A percentile compares a stretch with the other conserved stretches of the same genome.
Conservation (phyloP, 768 basidiomycete genomes). For the Tricholoma hemisulphureum region DNA sequence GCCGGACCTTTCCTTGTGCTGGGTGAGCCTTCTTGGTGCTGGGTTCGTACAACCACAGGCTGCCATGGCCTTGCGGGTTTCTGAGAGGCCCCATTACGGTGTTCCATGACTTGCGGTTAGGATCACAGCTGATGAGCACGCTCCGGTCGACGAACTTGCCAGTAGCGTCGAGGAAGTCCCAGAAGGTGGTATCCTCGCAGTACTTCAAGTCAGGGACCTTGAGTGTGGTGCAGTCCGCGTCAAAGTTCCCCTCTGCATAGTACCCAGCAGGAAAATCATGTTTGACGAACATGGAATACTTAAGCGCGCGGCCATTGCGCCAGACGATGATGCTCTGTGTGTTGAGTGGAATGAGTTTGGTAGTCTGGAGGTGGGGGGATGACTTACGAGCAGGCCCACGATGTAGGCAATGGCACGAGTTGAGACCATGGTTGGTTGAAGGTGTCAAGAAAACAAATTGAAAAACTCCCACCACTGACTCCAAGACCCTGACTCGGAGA, state of each 20-base stretch:
- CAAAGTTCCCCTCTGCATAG: conserved; percentile 49
- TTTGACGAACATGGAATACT: conserved; percentile 40
- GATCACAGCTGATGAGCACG: conserved; percentile 53
- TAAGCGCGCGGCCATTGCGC: conserved; percentile 41
- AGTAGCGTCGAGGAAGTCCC: conserved; percentile 50
- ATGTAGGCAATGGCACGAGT: conserved; percentile 17
- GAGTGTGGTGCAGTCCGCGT: conserved; percentile 44
- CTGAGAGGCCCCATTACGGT: conserved; percentile 72
- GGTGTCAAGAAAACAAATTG: background rate
- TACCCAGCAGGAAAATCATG: conserved; percentile 50
- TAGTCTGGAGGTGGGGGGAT: background rate
- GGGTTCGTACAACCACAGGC: conserved; percentile 56
- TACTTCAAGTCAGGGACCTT: conserved; percentile 39
- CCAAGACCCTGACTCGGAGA: too few species aligned
- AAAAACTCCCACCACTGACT: background rate
- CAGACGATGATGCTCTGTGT: conserved; percentile 44
- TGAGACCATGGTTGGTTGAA: conserved; percentile 14
- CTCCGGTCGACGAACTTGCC: conserved; percentile 43
- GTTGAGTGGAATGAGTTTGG: background rate
- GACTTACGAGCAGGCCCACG: conserved; percentile 16
- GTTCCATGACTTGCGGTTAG: conserved; percentile 63
- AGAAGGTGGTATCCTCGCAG: conserved; percentile 68
- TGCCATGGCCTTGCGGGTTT: conserved; percentile 56
- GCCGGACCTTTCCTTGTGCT: conserved; percentile 28
- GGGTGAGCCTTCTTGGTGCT: conserved; percentile 7